Evolutionary conservation across 108 stramenopile species (phyloP), one percentile per base, ranked within the genome.

Genomic region (Bacterosira constricta): DNA sequence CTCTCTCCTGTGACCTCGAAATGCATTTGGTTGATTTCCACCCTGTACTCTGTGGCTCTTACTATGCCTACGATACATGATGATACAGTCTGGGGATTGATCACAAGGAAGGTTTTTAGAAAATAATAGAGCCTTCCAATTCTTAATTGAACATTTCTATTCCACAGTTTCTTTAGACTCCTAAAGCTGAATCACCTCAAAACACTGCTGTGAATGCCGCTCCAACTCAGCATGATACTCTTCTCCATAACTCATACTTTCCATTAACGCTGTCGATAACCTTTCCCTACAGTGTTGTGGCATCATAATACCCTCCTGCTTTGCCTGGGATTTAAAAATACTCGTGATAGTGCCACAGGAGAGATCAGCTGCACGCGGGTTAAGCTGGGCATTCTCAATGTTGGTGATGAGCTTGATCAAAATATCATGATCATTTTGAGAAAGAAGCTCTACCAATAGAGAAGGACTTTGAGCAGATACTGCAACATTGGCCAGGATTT

Each of bases 401-500:
- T 59, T 42, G 17, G 20, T 6, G 17, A 71, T 21, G 32, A 71
- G 58, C 17, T 25, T 58, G 25, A 49, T 34, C 7, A 41, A 11
- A 25, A 44, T 25, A 38, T 27, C 25, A 26, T 12, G 21, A 35
- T 18, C 42, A 21, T 21, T n/a, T n/a, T n/a, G n/a, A n/a, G n/a
- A n/a, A 17, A 42, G 37, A 36, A 67, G 35, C 9, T 49, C 44
- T 15, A 35, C 23, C 18, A 29, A 39, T 47, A 37, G n/a, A 4
- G 57, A 25, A 34, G 27, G 36, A 26, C 38, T 34, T 8, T 35
- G 23, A 9, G 46, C 13, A 15, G 44, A 59, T 7, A 23, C 30
- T 18, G 57, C 23, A 13, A 51, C 42, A 50, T 71, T 71, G 36
- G 69, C 57, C 47, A 71, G 60, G 36, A 71, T 51, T 25, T 71